Percentiles rank a stretch among this genome's conserved stretches.
Conservation (phyloP, 768 basidiomycete species). For the Gyrodon lividus region DNA sequence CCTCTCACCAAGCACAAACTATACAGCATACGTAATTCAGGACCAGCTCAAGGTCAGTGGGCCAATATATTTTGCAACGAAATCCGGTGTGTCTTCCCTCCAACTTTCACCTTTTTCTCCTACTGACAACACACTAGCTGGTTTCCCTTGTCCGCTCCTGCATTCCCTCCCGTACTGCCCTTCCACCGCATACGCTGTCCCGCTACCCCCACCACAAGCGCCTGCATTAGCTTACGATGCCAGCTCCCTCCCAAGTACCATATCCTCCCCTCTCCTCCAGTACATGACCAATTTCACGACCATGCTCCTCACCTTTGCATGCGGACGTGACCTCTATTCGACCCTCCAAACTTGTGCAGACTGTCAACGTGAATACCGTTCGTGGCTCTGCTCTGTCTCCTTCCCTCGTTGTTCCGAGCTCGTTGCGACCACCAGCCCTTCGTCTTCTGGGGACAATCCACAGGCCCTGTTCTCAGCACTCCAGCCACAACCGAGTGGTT, state of each 20-base stretch:
- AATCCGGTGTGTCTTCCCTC: conserved; percentile 51
- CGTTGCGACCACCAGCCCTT: conserved; percentile 30
- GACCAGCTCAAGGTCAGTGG: conserved; percentile 57
- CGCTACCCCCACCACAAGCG: conserved; percentile 52
- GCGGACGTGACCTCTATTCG: conserved; percentile 79
- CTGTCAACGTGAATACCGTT: conserved; percentile 70
- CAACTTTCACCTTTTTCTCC: background rate
- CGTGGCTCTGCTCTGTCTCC: conserved; percentile 74
- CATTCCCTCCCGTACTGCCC: conserved; percentile 78
- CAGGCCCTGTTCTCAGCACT: conserved; percentile 52
- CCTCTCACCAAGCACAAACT: conserved; percentile 67
- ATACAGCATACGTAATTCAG: conserved; percentile 69
- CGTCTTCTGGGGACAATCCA: conserved; percentile 17
- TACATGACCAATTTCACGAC: conserved; percentile 74
- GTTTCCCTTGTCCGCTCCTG: conserved; percentile 69
- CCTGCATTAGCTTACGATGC: conserved; percentile 46
- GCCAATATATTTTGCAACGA: conserved; percentile 73
- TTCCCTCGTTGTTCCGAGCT: conserved; percentile 74
- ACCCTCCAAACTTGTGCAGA: conserved; percentile 74
- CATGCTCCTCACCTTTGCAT: conserved; percentile 69
- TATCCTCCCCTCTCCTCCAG: conserved; percentile 52
- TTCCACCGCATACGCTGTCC: conserved; percentile 62
- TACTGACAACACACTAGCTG: conserved; percentile 33
- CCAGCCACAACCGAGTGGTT: conserved; percentile 39
- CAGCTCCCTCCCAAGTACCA: conserved; percentile 45